Evolutionary conservation across 768 basidiomycete species (phyloP).

Genomic region (Trametopsis cervina): DNA sequence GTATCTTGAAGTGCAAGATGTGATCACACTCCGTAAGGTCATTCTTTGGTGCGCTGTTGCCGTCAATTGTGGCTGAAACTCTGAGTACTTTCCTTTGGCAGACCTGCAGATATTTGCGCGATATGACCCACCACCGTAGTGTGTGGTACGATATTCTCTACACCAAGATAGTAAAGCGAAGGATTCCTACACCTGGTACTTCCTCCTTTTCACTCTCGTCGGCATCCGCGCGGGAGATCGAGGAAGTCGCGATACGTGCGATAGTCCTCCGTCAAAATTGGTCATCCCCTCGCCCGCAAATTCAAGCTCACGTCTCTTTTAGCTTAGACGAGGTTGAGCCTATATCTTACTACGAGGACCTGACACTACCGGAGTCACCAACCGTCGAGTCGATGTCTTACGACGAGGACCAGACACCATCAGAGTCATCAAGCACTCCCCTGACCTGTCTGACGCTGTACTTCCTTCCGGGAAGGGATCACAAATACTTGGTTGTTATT

Average conservation of each 20-base stretch:
- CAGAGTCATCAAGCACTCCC: not conserved
- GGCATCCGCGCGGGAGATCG: slow-evolving; percentile 39
- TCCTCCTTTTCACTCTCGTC: slow-evolving; percentile 23
- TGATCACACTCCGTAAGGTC: slow-evolving; percentile 44
- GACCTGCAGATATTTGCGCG: slow-evolving; percentile 39
- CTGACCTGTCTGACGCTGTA: slow-evolving; percentile 30
- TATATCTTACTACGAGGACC: no score
- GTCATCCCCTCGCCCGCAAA: slow-evolving; percentile 24
- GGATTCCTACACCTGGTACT: slow-evolving; percentile 43
- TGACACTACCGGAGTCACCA: slow-evolving; percentile 20
- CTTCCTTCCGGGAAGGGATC: slow-evolving; percentile 38
- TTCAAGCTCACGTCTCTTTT: slow-evolving; percentile 25
- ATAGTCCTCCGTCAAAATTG: slow-evolving; percentile 42
- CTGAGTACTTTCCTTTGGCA: slow-evolving; percentile 23
- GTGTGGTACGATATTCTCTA: slow-evolving; percentile 45
- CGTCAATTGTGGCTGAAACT: not conserved
- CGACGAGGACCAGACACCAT: slow-evolving; percentile 25
- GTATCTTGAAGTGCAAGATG: slow-evolving; percentile 33
- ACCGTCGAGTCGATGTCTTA: slow-evolving; percentile 14
- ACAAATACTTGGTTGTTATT: slow-evolving; percentile 42
- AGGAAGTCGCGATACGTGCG: slow-evolving; percentile 32
- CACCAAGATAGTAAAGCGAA: slow-evolving; percentile 31
- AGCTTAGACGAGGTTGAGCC: not conserved
- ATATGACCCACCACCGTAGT: slow-evolving; percentile 37
- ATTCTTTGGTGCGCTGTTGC: slow-evolving; percentile 10